Evolutionary conservation across 345 rosid genomes (phyloP), one percentile per base, ranked within the genome.

Genomic region (Salix dunnii): DNA sequence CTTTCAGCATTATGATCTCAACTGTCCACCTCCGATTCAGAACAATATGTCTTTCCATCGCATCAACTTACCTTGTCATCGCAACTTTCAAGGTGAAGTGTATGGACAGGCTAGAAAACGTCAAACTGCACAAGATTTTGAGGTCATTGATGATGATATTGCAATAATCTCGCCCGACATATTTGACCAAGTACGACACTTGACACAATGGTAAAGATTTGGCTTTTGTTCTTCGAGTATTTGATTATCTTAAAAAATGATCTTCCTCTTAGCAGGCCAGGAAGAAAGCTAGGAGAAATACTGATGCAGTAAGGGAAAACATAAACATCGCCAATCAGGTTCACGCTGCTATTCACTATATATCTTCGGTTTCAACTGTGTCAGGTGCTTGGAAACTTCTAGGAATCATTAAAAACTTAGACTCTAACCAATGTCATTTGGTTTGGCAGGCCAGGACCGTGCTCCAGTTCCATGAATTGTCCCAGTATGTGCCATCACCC

Each of bases 261-360:
- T 64, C 68, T 36, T 16, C 36, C 68, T 30, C 20, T 64, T 28
- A 28, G n/a, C 68, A 64, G 68, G 40, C 68, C 68, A 64, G 38
- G 68, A 64, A 64, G 68, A 64, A 64, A 18, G 68, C 68, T 64
- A 64, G 35, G 68, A 64, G 40, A 30, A 64, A 64, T 18, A 17
- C 35, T 31, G 68, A 33, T 18, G 38, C 68, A 28, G 21, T 2
- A 17, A 6, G 38, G 35, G 40, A 33, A 31, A 33, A 33, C 17
- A 64, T 30, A 30, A 31, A 33, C 16, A 6, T 64, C 11, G 40
- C 8, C 36, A 64, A 5, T 6, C 68, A 64, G 68, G 68, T 64
- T 64, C 38, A 11, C 4, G 63, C 28, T 58, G 63, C 12, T n/a
- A 58, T 58, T n/a, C 28, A 58, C 63, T 58, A 58, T 58, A 58